Evolutionary conservation across 345 rosid species (phyloP), one percentile per base, ranked within the genome.

Genomic region (Pelargonium nanum): DNA sequence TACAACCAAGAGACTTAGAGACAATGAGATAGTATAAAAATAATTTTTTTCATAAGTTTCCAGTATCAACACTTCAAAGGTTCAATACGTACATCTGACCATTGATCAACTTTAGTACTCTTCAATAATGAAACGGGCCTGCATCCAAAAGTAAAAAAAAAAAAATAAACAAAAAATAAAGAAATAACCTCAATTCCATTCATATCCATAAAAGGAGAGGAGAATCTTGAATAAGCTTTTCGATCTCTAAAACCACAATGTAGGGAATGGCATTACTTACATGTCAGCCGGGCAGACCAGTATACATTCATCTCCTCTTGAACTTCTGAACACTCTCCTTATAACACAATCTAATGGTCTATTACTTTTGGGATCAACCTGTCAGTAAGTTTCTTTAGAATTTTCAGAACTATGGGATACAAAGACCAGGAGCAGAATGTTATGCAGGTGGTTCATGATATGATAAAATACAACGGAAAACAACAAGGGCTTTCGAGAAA

Each of bases 101-200:
- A 91, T 51, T 95, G 95, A 64, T 82, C 90, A 45, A 84, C 68
- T 68, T 91, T 86, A 8, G 75, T 82, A 71, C 95, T 88, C 85
- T 88, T 88, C 68, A 91, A 66, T 68, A 91, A 81, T 78, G 80
- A 88, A 72, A 91, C 83, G 10, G 98, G 98, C 84, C 98, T 91
- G 86, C 86, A 76, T n/a, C 53, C 60, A 68, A 19, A 63, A 55
- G 21, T 20, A 1, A 53, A 5, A 20, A 22, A 21, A 5, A 4
- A 55, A 12, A 55, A 30, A 25, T 26, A 22, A 61, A 54, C 19
- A n/a, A 24, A 24, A 24, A 32, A 32, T 21, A 68, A 45, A 22
- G 34, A 45, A 60, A 19, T 22, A 17, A 60, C 53, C 28, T 24
- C 40, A n/a, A 23, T n/a, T 21, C 26, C 1, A 32, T 34, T 10